phyloP scores from a whole-genome alignment of 2,329 filamentous ascomycete genomes.

The Fusarium nygamai region DNA sequence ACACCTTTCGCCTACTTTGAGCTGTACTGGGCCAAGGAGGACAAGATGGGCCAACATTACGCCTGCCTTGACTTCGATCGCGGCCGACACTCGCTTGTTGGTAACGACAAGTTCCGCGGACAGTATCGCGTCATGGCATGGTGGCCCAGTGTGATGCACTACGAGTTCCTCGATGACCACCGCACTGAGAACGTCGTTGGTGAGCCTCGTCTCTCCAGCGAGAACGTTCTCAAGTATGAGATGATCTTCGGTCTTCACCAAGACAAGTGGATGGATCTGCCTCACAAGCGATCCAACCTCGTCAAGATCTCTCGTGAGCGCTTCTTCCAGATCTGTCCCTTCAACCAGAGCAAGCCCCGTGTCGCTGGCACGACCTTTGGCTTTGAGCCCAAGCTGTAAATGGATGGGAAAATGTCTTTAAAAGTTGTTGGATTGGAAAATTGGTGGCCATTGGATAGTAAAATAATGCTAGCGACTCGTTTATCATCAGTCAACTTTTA shows the following conservation, averaged over 20 bases:
- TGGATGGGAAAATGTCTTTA: background rate
- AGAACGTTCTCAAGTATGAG: constrained; percentile 76
- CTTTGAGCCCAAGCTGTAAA: constrained; percentile 57
- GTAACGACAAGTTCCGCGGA: constrained; percentile 67
- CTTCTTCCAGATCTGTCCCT: constrained; percentile 74
- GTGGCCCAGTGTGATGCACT: constrained; percentile 71
- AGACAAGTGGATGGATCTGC: constrained; percentile 76
- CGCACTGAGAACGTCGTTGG: constrained; percentile 67
- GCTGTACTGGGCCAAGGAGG: constrained; percentile 65
- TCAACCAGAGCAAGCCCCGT: constrained; percentile 63
- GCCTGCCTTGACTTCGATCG: constrained; percentile 64
- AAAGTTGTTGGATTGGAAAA: background rate
- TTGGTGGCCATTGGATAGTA: background rate
- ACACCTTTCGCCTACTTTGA: constrained; percentile 79
- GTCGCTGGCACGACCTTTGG: constrained; percentile 64
- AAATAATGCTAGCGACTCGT: constrained; percentile 15
- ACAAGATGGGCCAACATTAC: constrained; percentile 67
- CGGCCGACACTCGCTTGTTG: constrained; percentile 67
- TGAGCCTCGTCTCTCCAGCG: constrained; percentile 77
- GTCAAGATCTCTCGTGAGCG: constrained; percentile 71
- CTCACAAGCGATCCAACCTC: constrained; percentile 75
- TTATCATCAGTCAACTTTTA: constrained; percentile 1
- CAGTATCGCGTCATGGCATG: constrained; percentile 68
- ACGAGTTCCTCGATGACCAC: constrained; percentile 68
- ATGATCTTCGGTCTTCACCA: constrained; percentile 77